These are phyloP conservation scores for Dioscorea zingiberensis DNA, from an alignment of 106 monocot species.

Conservation along the genomic window DNA sequence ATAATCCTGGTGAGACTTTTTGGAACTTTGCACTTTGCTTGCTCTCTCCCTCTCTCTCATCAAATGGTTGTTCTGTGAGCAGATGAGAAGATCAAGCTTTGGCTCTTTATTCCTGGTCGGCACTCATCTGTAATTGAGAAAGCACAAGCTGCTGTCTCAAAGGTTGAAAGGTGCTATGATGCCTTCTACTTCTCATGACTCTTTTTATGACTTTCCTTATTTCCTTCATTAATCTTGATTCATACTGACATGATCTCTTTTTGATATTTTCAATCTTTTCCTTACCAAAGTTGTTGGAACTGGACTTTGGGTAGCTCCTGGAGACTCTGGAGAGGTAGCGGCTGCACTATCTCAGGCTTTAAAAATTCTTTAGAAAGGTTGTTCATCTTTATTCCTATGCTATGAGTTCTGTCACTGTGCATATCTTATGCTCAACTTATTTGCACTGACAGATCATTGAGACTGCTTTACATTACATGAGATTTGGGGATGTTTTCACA, in stretches of 20 bases:
- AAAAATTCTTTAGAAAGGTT: conserved; percentile 88
- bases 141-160: conserved; percentile 63
- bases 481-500: conserved; percentile 95
- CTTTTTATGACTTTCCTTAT: background rate
- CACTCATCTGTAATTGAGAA: conserved; percentile 62
- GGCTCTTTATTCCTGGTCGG: conserved; percentile 95
- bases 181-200: background rate
- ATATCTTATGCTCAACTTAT: background rate
- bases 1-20: conserved; percentile 76
- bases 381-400: background rate
- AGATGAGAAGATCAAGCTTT: conserved; percentile 99
- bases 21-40: background rate
- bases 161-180: conserved; percentile 65
- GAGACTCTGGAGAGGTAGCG: conserved; percentile 91
- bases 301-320: conserved; percentile 90
- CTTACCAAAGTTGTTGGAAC: conserved; percentile 45
- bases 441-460: conserved; percentile 52
- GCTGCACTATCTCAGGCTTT: conserved; percentile 85
- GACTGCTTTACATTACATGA: conserved; percentile 66
- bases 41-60: background rate
- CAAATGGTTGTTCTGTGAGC: conserved; percentile 12
- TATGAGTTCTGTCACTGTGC: background rate
- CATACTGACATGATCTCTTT: background rate
- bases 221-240: background rate
- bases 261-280: background rate